These are phyloP conservation scores for Diplodia intermedia DNA, from an alignment of 2,329 filamentous ascomycete genomes.

Conservation along the genomic window DNA sequence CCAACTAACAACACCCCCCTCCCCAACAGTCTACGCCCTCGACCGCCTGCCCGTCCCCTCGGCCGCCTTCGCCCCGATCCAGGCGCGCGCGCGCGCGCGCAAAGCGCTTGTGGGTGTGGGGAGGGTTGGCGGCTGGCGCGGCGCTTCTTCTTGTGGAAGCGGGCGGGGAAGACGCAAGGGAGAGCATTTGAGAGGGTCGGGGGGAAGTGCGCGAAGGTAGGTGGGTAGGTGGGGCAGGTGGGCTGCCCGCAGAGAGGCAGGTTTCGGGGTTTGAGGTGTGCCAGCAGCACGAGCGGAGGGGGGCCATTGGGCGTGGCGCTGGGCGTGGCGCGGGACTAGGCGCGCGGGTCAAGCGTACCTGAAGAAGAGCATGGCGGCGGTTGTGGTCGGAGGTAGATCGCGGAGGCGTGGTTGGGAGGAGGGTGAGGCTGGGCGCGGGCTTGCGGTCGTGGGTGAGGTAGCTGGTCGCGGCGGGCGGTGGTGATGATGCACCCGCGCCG, in stretches of 20 bases:
- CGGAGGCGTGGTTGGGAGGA: neutral
- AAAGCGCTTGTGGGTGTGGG: too few relatives aligned
- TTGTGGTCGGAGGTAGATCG: neutral
- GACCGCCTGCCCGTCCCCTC: conserved; percentile 67
- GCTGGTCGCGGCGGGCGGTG: too few relatives aligned
- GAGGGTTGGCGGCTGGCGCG: too few relatives aligned
- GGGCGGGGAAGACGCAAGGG: neutral
- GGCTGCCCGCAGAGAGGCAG: neutral
- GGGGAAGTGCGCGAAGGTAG: too few relatives aligned
- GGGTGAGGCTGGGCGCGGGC: neutral
- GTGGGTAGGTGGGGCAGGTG: neutral
- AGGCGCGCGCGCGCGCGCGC: conserved; percentile 62
- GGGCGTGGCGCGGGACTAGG: neutral
- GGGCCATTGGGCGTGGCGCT: conserved; percentile 1
- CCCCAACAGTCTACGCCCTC: conserved; percentile 67
- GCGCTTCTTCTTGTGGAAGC: too few relatives aligned
- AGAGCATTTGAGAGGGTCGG: neutral
- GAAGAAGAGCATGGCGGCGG: conserved; percentile 59
- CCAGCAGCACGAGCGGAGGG: neutral
- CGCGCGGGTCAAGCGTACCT: conserved; percentile 48
- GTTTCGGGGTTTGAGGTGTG: neutral
- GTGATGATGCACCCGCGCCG: too few relatives aligned
- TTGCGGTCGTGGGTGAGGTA: neutral
- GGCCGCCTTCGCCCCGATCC: conserved; percentile 69
- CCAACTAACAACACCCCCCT: neutral